These are phyloP conservation scores for Acacia crassicarpa DNA, from an alignment of 306 rosid genomes.

Conservation along the genomic window DNA sequence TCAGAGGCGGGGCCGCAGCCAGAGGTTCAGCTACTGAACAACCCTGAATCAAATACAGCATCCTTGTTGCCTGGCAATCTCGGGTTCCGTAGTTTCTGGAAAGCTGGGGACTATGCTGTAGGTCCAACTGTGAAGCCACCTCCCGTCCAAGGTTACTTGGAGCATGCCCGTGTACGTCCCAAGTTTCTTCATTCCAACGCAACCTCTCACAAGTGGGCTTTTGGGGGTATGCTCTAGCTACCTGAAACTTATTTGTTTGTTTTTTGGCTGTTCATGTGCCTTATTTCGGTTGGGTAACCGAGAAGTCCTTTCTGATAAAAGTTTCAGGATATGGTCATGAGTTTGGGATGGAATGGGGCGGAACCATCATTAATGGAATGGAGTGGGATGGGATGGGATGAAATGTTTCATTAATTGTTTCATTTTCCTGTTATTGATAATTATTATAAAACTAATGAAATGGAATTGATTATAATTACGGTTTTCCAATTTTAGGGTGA, in stretches of 20 bases:
- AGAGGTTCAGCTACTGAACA: conserved; percentile 29
- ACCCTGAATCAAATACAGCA: conserved; percentile 11
- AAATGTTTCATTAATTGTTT: not conserved
- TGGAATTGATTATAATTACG: not conserved
- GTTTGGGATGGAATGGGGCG: not conserved
- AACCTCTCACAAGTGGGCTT: conserved; percentile 97
- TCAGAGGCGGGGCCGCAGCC: not conserved
- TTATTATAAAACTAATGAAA: not conserved
- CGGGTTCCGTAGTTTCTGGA: conserved; percentile 72
- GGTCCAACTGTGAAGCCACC: conserved; percentile 39
- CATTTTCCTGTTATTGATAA: not conserved
- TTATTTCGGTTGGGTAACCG: not conserved
- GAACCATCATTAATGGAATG: not conserved
- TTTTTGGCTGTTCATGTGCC: not conserved
- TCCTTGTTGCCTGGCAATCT: conserved; percentile 7
- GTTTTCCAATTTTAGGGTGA: not conserved
- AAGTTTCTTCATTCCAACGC: conserved; percentile 99
- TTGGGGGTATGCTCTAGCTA: conserved; percentile 66
- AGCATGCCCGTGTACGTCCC: conserved; percentile 94
- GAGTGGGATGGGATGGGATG: not conserved
- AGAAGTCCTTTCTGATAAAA: not conserved
- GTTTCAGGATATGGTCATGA: not conserved
- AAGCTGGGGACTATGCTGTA: conserved; percentile 71
- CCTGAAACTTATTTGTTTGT: not conserved
- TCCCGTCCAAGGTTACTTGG: conserved; percentile 55